Evolutionary conservation across 306 rosid species (phyloP), one percentile per base, ranked within the genome.

Genomic region (Pterocarpus santalinus): DNA sequence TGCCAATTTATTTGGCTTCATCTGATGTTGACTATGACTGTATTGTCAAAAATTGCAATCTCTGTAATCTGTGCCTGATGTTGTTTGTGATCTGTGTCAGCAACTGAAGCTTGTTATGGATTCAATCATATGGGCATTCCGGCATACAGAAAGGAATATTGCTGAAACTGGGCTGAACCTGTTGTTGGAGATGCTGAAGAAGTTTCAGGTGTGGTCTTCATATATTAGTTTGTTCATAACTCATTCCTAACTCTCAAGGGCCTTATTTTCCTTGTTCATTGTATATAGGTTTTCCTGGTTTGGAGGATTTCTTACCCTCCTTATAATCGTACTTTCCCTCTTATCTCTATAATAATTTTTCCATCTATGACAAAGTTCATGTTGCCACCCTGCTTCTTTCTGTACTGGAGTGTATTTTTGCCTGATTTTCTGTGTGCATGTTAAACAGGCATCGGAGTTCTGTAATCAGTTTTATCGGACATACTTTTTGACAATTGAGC

Each of bases 71-170:
- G 35, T 47, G 12, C 30, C 65, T 85, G 56, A 83, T 78, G 43
- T 76, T 62, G 10, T 72, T 44, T 76, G 41, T 80, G 51, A 55
- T 72, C 32, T 65, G 4, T 73, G 9, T 80, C 97, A 96, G 99
- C 99, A 96, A 89, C 87, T 96, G 56, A 96, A 96, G 86, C 99
- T 96, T 82, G 95, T 96, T 58, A 90, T 96, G 97, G 99, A 96
- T 87, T 96, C 99, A 76, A 93, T 96, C 76, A 90, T 90, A 78
- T 92, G 99, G 99, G 99, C 98, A 7, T 92, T 96, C 83, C 93
- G 99, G 84, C 99, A 96, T 81, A 96, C 99, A 0, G 98, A 96
- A 85, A 93, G 99, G 67, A 96, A 96, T 77, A 96, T 96, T 77
- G 99, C 99, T 62, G 98, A 92, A 87, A 94, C 97, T 69, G 97